Conservation (phyloP, 2,329 filamentous ascomycete genomes). For the Scytalidium lignicola region DNA sequence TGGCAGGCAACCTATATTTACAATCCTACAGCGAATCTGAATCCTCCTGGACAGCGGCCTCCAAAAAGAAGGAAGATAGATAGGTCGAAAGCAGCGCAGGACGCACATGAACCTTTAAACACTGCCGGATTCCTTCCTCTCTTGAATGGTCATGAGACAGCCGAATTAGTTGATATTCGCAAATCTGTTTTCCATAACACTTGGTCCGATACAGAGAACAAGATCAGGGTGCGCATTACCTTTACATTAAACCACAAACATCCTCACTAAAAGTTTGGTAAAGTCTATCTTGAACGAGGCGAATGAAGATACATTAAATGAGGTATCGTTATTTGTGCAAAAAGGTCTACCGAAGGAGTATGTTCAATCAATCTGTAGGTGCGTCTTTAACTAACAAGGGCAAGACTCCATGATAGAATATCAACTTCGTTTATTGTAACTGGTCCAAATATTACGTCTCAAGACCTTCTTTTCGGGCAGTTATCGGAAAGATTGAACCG, state of each 20-base stretch:
- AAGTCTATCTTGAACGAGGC: conserved; percentile 54
- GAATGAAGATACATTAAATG: conserved; percentile 54
- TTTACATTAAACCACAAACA: conserved; percentile 11
- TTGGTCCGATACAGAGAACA: conserved; percentile 60
- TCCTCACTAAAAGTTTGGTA: conserved; percentile 33
- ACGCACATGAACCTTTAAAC: background rate
- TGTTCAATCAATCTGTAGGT: background rate
- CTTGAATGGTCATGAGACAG: conserved; percentile 48
- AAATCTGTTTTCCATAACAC: conserved; percentile 54
- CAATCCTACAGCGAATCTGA: conserved; percentile 15
- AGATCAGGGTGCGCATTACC: conserved; percentile 48
- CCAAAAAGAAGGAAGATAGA: conserved; percentile 30
- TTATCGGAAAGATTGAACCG: conserved; percentile 51
- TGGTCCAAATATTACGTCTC: conserved; percentile 72
- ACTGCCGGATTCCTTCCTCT: conserved; percentile 42
- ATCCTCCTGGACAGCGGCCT: conserved; percentile 22
- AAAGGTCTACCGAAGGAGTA: conserved; percentile 26
- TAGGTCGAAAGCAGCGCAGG: conserved; percentile 12
- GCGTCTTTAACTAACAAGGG: too few relatives aligned
- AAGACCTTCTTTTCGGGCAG: conserved; percentile 69
- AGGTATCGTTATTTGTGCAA: conserved; percentile 52
- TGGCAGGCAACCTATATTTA: conserved; percentile 33
- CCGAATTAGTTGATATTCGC: conserved; percentile 45
- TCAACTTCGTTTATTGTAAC: conserved; percentile 70
- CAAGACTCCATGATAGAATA: conserved; percentile 39